Evolutionary conservation across 2,329 filamentous ascomycete species (phyloP).

Genomic region (Aureobasidium melanogenum): DNA sequence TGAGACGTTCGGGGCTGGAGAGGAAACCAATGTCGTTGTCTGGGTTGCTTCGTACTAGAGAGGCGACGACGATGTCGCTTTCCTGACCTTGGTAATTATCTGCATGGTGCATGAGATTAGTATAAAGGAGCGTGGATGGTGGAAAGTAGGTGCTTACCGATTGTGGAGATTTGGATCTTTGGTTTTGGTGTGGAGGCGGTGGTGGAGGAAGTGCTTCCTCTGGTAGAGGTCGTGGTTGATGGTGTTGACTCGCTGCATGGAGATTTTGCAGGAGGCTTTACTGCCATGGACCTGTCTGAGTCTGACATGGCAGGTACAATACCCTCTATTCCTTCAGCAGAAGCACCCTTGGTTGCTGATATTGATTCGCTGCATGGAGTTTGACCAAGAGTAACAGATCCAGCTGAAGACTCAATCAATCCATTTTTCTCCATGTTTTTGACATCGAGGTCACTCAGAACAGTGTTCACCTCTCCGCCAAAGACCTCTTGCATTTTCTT

Average conservation of each 20-base stretch:
- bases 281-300: no score
- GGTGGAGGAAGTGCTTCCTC: neutral
- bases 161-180: neutral
- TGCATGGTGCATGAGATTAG: neutral
- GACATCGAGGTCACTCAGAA: constrained; percentile 53
- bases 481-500: constrained; percentile 41
- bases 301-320: no score
- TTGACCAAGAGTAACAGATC: no score
- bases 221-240: neutral
- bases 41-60: constrained; percentile 60
- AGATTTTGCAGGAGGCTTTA: no score
- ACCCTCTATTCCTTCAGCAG: no score
- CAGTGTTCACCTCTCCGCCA: constrained; percentile 47
- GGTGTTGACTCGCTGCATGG: neutral
- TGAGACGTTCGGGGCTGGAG: constrained; percentile 56
- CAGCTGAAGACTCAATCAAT: no score
- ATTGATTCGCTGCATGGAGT: neutral
- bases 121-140: no score
- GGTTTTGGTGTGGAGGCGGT: neutral
- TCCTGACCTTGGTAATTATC: constrained; percentile 71
- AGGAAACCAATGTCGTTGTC: constrained; percentile 55
- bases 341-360: no score
- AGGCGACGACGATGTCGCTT: constrained; percentile 60
- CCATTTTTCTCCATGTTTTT: constrained; percentile 37
- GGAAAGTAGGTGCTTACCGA: neutral